Evolutionary conservation across 1,139 yeast genomes (phyloP).

Genomic region (Yamadazyma jaroonii): DNA sequence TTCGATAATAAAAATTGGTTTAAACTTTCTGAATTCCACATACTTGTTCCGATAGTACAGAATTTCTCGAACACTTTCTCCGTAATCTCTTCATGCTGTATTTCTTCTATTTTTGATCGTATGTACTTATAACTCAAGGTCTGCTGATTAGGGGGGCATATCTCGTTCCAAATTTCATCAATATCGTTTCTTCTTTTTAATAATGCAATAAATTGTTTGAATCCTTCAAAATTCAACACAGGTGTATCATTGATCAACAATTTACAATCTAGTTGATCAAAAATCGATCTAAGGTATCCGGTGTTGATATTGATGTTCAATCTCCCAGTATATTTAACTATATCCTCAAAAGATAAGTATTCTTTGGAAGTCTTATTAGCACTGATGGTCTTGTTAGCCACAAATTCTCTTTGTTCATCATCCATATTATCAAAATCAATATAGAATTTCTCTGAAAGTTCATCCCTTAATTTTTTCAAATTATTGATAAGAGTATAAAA

Average conservation of each 20-base stretch:
- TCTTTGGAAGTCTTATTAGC: conserved; percentile 22
- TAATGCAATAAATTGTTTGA: conserved; percentile 64
- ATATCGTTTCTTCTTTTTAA: conserved; percentile 37
- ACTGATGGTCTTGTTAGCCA: conserved; percentile 20
- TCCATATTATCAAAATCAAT: conserved; percentile 28
- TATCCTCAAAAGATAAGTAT: conserved; percentile 62
- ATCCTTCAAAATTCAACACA: conserved; percentile 62
- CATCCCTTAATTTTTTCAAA: conserved; percentile 38
- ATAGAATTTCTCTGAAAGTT: conserved; percentile 31
- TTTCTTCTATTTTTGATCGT: conserved; percentile 21
- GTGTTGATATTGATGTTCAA: conserved; percentile 60
- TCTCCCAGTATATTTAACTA: conserved; percentile 59
- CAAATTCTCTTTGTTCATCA: conserved; percentile 22
- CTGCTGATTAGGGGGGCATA: conserved; percentile 23
- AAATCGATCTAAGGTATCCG: conserved; percentile 30
- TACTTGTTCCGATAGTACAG: conserved; percentile 22
- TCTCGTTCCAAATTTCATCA: conserved; percentile 21
- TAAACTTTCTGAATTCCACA: conserved; percentile 50
- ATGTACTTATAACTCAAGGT: conserved; percentile 40
- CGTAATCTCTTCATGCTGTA: conserved; percentile 50
- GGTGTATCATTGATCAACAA: conserved; percentile 10
- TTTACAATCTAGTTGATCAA: conserved; percentile 45
- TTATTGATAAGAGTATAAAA: conserved; percentile 58
- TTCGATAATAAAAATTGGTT: conserved; percentile 51
- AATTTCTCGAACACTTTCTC: conserved; percentile 45